Evolutionary conservation across 257 asterid genomes (phyloP).

Genomic region (Agastache rugosa): DNA sequence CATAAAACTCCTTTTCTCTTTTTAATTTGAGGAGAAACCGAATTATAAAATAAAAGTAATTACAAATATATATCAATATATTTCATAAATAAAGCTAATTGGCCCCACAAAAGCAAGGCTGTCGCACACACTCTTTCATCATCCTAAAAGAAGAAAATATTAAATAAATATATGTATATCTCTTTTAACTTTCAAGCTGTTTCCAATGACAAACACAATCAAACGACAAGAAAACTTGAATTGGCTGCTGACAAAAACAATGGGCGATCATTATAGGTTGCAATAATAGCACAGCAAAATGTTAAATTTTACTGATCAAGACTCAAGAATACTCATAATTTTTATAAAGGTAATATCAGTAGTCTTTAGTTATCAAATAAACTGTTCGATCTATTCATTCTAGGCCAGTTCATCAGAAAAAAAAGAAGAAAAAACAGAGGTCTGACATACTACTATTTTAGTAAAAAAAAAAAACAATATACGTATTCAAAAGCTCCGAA

Average conservation of each 20-base stretch:
- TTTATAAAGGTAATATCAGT: not conserved
- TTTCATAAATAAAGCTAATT: slow-evolving; percentile 29
- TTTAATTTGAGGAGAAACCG: not conserved
- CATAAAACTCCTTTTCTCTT: not conserved
- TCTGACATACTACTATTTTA: not conserved
- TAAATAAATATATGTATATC: not conserved
- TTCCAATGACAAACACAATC: slow-evolving; percentile 29
- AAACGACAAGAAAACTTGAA: slow-evolving; percentile 38
- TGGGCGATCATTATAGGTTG: slow-evolving; percentile 37
- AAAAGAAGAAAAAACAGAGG: not conserved
- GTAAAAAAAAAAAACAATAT: not conserved
- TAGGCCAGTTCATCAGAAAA: not conserved
- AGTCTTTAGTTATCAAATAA: not conserved
- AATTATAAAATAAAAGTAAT: not conserved
- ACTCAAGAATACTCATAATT: no score
- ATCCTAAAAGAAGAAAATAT: not conserved
- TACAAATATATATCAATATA: not conserved
- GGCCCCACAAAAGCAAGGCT: slow-evolving; percentile 33
- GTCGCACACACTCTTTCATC: slow-evolving; percentile 2
- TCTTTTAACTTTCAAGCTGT: slow-evolving; percentile 30
- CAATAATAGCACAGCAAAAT: not conserved
- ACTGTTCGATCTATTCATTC: not conserved
- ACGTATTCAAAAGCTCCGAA: not conserved
- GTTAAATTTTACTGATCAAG: not conserved
- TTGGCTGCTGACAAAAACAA: slow-evolving; percentile 41